These are phyloP conservation scores for Agrostemma githago DNA, from an alignment of 148 eudicot species.

Conservation along the genomic window DNA sequence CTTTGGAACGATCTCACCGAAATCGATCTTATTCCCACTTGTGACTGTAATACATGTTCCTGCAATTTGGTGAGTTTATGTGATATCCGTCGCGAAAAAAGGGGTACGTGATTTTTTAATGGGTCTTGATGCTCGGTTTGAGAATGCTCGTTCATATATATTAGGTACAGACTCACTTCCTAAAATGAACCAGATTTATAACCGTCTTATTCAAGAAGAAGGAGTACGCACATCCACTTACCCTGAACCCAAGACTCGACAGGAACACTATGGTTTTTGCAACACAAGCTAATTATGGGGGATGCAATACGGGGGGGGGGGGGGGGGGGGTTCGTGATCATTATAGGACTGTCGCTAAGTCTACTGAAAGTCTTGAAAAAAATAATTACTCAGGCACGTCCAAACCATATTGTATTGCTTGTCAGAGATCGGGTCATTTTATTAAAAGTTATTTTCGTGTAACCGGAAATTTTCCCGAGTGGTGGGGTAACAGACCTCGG, in stretches of 20 bases:
- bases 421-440: background rate
- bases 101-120: conserved; percentile 1
- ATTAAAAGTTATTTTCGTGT: background rate
- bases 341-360: background rate
- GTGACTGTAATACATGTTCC: too few relatives aligned
- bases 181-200: background rate
- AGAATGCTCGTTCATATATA: background rate
- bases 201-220: background rate
- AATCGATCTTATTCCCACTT: background rate
- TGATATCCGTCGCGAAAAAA: background rate
- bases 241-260: background rate
- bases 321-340: background rate
- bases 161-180: background rate
- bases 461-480: background rate
- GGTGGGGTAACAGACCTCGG: background rate
- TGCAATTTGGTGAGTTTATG: too few relatives aligned
- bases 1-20: background rate
- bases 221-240: background rate
- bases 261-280: background rate
- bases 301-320: background rate
- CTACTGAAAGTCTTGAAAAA: background rate
- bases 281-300: too few relatives aligned
- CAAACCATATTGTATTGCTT: background rate
- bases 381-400: background rate
- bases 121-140: background rate